A percentile compares a stretch with the other conserved stretches of the same genome.
phyloP scores from a whole-genome alignment of 768 basidiomycete species.

The Pulveroboletus sp. region DNA sequence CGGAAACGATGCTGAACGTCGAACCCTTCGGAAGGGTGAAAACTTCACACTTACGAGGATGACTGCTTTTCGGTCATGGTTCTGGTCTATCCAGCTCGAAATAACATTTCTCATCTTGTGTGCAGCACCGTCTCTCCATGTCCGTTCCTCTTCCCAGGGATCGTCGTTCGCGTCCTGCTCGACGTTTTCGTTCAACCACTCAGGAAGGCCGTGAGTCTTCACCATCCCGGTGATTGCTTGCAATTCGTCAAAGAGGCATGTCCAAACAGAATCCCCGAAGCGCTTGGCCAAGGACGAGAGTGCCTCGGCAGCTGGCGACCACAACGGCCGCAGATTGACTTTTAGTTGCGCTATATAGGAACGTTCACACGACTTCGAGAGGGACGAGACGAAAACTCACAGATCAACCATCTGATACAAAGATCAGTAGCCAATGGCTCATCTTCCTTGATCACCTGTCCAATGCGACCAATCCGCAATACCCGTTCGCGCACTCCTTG shows the following conservation, averaged over 20 bases:
- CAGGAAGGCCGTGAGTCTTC: constrained; percentile 6
- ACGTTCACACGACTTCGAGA: not conserved
- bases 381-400: constrained; percentile 34
- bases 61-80: constrained; percentile 29
- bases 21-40: not conserved
- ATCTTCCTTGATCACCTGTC: constrained; percentile 51
- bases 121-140: constrained; percentile 73
- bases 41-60: constrained; percentile 27
- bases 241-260: constrained; percentile 60
- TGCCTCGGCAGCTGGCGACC: constrained; percentile 74
- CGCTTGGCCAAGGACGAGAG: constrained; percentile 47
- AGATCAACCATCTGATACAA: constrained; percentile 67
- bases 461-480: constrained; percentile 69
- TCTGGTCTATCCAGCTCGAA: constrained; percentile 41
- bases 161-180: constrained; percentile 21
- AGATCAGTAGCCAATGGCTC: constrained; percentile 54
- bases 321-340: constrained; percentile 87
- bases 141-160: constrained; percentile 61
- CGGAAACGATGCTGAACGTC: not conserved
- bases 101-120: constrained; percentile 53
- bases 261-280: constrained; percentile 75
- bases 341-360: constrained; percentile 71
- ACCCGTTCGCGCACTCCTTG: constrained; percentile 83
- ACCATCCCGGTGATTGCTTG: constrained; percentile 26
- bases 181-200: constrained; percentile 25